phyloP scores from a whole-genome alignment of 2,329 filamentous ascomycete species.

The Aspergillus novofumigatus region DNA sequence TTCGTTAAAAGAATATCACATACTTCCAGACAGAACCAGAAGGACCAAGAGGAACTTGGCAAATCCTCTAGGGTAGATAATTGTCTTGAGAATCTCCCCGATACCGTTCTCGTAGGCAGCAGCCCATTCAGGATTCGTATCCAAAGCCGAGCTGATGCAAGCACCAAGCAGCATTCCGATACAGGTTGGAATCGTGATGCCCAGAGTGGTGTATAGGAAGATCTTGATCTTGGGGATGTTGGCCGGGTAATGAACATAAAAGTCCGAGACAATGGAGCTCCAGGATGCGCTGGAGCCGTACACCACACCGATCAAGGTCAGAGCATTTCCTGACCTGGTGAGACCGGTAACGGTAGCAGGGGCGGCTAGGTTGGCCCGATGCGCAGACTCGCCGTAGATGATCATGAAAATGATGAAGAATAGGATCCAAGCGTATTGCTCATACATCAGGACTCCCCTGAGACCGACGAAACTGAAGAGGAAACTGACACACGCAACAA shows the following conservation, averaged over 20 bases:
- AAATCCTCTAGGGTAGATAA: constrained; percentile 45
- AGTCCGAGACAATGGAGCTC: constrained; percentile 44
- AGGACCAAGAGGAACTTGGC: constrained; percentile 42
- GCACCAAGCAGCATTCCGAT: constrained; percentile 48
- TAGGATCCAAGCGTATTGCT: constrained; percentile 29
- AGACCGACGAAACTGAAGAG: constrained; percentile 25
- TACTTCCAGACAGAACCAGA: constrained; percentile 30
- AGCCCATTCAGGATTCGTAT: constrained; percentile 39
- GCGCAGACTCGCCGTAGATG: constrained; percentile 46
- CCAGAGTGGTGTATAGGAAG: constrained; percentile 47
- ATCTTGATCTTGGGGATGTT: constrained; percentile 45
- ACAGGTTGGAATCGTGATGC: constrained; percentile 47
- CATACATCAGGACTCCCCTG: constrained; percentile 24
- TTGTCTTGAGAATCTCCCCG: constrained; percentile 44
- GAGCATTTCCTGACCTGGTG: constrained; percentile 37
- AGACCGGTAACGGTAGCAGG: constrained; percentile 34
- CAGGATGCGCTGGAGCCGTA: constrained; percentile 50
- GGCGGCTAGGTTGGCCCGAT: constrained; percentile 38
- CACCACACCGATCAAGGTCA: constrained; percentile 44
- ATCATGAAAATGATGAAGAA: constrained; percentile 41
- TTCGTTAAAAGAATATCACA: neutral
- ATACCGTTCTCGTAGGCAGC: constrained; percentile 32
- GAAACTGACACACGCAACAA: constrained; percentile 24
- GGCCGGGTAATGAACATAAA: constrained; percentile 47
- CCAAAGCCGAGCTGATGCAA: constrained; percentile 42